These are phyloP conservation scores for Erodium texanum DNA, from an alignment of 441 rosid species.

Conservation along the genomic window DNA sequence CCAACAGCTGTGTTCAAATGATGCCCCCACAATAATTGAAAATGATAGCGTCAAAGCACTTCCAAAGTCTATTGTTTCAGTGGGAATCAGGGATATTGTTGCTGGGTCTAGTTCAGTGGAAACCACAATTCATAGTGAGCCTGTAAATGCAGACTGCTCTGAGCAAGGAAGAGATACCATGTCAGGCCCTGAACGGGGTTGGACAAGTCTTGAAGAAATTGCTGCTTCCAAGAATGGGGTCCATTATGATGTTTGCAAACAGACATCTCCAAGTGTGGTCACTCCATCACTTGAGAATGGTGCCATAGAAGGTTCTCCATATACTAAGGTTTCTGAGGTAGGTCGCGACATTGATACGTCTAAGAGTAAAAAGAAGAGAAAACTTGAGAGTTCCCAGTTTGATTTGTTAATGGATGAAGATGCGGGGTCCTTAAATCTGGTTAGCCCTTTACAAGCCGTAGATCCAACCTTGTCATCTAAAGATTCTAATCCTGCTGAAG, in stretches of 20 bases:
- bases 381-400: conserved; percentile 16
- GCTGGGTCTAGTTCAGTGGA: conserved; percentile 22
- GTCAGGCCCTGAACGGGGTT: conserved; percentile 21
- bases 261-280: conserved; percentile 19
- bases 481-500: conserved; percentile 22
- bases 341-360: conserved; percentile 19
- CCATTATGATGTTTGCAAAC: conserved; percentile 19
- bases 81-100: conserved; percentile 9
- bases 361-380: conserved; percentile 14
- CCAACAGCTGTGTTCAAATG: conserved; percentile 21
- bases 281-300: conserved; percentile 17
- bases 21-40: conserved; percentile 21
- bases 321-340: conserved; percentile 17
- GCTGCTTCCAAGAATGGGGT: conserved; percentile 14
- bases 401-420: conserved; percentile 17
- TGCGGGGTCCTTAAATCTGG: conserved; percentile 23
- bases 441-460: conserved; percentile 21
- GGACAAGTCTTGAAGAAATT: conserved; percentile 18
- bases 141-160: conserved; percentile 15
- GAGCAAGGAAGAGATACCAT: conserved; percentile 15
- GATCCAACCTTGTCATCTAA: conserved; percentile 33
- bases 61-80: conserved; percentile 16
- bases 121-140: conserved; percentile 15
- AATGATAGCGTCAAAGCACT: conserved; percentile 23
- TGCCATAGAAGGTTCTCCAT: conserved; percentile 18